Conservation (phyloP, 139 green algal genomes). For the Chlorella sp. region DNA sequence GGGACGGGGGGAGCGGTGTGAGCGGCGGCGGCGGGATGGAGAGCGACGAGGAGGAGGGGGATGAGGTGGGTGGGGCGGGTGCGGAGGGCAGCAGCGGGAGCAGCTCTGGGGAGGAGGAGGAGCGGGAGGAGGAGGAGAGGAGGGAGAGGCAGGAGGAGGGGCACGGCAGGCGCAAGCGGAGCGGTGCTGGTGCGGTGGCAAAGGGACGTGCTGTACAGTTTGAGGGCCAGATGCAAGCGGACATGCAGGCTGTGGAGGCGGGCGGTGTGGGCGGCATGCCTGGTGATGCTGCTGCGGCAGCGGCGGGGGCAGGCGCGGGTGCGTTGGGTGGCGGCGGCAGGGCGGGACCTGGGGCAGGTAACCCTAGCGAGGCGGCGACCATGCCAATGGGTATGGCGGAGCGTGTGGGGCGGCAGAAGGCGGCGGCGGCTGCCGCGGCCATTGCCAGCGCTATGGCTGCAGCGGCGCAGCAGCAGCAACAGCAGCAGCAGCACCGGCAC, state of each 20-base stretch:
- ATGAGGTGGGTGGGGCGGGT: too few species aligned
- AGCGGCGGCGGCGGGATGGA: too few species aligned
- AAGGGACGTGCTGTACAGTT: not conserved
- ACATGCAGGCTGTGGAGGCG: not conserved
- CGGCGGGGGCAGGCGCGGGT: not conserved
- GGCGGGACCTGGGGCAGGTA: not conserved
- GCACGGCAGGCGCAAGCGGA: too few species aligned
- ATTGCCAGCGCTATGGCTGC: conserved; percentile 1
- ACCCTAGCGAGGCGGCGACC: not conserved
- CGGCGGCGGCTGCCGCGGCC: not conserved
- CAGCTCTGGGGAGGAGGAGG: too few species aligned
- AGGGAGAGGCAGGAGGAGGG: too few species aligned
- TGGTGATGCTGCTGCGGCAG: not conserved
- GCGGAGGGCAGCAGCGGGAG: too few species aligned
- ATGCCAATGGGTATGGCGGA: not conserved
- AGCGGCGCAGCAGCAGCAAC: not conserved
- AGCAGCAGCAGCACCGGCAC: not conserved
- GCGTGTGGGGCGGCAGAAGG: not conserved
- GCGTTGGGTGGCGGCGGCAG: too few species aligned
- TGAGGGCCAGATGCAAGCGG: not conserved
- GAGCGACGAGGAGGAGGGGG: too few species aligned
- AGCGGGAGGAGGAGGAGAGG: too few species aligned
- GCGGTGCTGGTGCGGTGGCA: not conserved
- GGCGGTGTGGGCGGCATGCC: not conserved
- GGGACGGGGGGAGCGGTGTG: too few species aligned